Percentiles rank a stretch among this genome's conserved stretches.
phyloP scores from a whole-genome alignment of 129 eudicot species.

The Dittrichia graveolens region DNA sequence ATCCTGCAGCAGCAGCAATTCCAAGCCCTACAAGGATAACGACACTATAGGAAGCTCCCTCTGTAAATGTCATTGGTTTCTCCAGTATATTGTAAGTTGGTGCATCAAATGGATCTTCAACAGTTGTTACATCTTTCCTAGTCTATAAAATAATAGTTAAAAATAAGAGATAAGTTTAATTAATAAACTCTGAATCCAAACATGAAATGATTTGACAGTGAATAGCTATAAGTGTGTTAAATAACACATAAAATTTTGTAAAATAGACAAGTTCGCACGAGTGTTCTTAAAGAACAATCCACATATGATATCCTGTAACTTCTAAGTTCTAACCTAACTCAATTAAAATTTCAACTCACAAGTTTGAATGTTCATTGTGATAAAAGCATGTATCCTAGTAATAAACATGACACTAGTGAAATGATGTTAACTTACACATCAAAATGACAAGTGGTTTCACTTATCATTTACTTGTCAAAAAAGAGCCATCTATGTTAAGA shows the following conservation, averaged over 20 bases:
- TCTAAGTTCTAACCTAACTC: no score
- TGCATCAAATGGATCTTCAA: conserved; percentile 94
- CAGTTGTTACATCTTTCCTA: conserved; percentile 63
- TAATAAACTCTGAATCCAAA: neutral
- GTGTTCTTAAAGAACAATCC: neutral
- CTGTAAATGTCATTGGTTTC: conserved; percentile 89
- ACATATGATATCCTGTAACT: no score
- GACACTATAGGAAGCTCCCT: conserved; percentile 81
- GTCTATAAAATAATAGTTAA: conserved; percentile 39
- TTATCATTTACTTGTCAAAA: no score
- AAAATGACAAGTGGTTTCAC: no score
- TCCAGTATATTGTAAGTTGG: conserved; percentile 94
- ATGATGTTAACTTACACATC: no score
- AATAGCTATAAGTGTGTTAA: neutral
- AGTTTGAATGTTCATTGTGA: no score
- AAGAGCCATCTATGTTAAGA: no score
- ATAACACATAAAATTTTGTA: neutral
- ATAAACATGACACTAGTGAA: no score
- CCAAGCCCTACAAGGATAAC: conserved; percentile 89
- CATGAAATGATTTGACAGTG: neutral
- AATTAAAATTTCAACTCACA: no score
- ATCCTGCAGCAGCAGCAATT: conserved; percentile 86
- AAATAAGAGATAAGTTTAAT: conserved; percentile 5
- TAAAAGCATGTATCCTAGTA: no score
- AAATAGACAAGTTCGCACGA: neutral